These are phyloP conservation scores for Picochlorum sp. DNA, from an alignment of 139 green algal genomes.

Conservation along the genomic window DNA sequence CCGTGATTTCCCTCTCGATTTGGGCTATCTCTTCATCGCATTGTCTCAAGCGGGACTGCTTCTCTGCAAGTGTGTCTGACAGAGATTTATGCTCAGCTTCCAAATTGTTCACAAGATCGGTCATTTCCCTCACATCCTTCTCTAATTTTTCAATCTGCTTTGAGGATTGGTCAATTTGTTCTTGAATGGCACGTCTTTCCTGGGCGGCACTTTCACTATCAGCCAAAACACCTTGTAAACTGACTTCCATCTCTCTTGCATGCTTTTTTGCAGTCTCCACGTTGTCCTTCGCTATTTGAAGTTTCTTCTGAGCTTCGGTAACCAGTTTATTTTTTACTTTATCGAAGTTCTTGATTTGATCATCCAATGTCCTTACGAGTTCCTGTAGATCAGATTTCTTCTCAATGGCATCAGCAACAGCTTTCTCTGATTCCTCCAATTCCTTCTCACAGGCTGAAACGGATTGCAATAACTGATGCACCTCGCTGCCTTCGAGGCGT, in stretches of 20 bases:
- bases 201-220: constrained; percentile 51
- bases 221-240: constrained; percentile 28
- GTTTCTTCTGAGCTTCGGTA: constrained; percentile 59
- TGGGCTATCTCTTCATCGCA: constrained; percentile 69
- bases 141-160: constrained; percentile 28
- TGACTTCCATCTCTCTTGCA: constrained; percentile 27
- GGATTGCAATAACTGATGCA: constrained; percentile 51
- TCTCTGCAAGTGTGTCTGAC: constrained; percentile 36
- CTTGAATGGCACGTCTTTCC: constrained; percentile 44
- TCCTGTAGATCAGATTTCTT: constrained; percentile 52
- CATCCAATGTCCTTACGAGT: constrained; percentile 59
- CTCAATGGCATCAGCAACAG: constrained; percentile 37
- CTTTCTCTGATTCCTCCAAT: constrained; percentile 37
- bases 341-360: constrained; percentile 68
- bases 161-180: constrained; percentile 45
- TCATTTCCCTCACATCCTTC: constrained; percentile 32
- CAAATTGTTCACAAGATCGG: constrained; percentile 16
- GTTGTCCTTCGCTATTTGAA: constrained; percentile 59
- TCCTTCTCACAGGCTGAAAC: constrained; percentile 46
- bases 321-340: constrained; percentile 60
- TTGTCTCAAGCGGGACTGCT: constrained; percentile 44
- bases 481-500: constrained; percentile 53
- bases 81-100: constrained; percentile 35
- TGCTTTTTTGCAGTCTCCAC: constrained; percentile 47
- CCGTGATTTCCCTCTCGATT: constrained; percentile 32